Base-by-base conservation (phyloP, 768 basidiomycete species). In the Krasilnikovozyma curviuscula region DNA sequence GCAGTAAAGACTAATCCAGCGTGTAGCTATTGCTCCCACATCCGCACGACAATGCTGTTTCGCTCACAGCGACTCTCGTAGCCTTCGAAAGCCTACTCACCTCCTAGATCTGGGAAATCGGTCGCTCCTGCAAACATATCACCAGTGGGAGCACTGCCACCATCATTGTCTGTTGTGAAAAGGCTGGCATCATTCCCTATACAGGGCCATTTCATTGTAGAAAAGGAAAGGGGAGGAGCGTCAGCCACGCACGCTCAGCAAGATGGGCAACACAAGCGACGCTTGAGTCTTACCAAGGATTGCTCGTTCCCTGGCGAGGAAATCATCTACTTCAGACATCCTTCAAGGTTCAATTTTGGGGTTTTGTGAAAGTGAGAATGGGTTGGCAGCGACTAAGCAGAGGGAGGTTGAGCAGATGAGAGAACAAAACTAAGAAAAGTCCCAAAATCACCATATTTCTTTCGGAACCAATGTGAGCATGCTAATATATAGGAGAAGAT, bases 81-180 rank as follows among this genome's bases (percentile, higher is more conserved):
- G 40, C 7, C n/a, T n/a, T n/a, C 19, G 25, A 31, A 18, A 19
- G 3, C 19, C 16, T 7, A 29, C 49, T 29, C 13, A 50, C 49
- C 49, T 39, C 43, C 49, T 12, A 50, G 33, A 13, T 50, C 49
- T 3, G 49, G 49, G 25, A 50, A 50, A 39, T 50, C 49, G 18
- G 41, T 43, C n/a, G n/a, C n/a, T n/a, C n/a, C n/a, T 1, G 43
- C 19, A 13, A 44, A 44, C 2, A 50, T 42, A 21, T 50, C 49
- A 21, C 44, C 44, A 7, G 49, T 31, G 29, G 34, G 2, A 1
- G 40, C 33, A 18, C 34, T 37, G 5, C 35, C 43, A 12, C 19
- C 10, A 24, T 45, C 44, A 35, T 25, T 45, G 14, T 42, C 7
- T 23, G 37, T 39, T 5, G 42, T n/a, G 27, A 50, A 50, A 24